Evolutionary conservation across 2,329 filamentous ascomycete species (phyloP), one percentile per base, ranked within the genome.

Genomic region (Aspergillus spinulosporus): DNA sequence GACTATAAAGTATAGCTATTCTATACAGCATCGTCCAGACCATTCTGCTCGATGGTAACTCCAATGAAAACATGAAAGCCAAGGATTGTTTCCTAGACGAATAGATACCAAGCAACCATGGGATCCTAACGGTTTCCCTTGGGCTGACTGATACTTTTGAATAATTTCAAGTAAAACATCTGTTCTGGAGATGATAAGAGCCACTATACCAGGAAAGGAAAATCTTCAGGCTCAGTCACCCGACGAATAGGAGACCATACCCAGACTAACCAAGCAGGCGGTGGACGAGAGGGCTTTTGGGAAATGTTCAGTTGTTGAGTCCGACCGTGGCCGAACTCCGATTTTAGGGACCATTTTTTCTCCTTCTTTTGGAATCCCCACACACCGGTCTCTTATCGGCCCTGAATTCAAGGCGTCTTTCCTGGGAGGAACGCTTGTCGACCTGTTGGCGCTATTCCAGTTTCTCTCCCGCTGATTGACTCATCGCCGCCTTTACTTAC

Each of bases 381-480:
- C 62, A 63, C 60, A 68, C 64, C 67, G 67, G 67, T 66, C 60
- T 64, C 65, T 68, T 66, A 69, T 67, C 65, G 64, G 63, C 59
- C 49, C 40, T 49, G 45, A 49, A 40, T 44, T 51, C 44, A 49
- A 49, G 44, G 54, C 6, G 29, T 51, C 26, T 47, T 60, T 55
- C 34, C 53, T 52, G 57, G 47, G 48, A 48, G 42, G 15, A 58
- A 56, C 53, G 52, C 29, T 34, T 7, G 31, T 44, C 21, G 34
- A 36, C 26, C 32, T 28, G 21, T 36, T 57, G 42, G 49, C 55
- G 46, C 51, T 59, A 61, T 63, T 55, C 59, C 54, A 45, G 56
- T 51, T 61, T 56, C 42, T 56, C 54, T 56, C 49, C 36, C 36
- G 36, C 36, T 56, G 57, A 53, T 53, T 49, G 43, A 70, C 68